Base-by-base conservation (phyloP, 371 early-diverging fungal species). In the Mortierella sp. region DNA sequence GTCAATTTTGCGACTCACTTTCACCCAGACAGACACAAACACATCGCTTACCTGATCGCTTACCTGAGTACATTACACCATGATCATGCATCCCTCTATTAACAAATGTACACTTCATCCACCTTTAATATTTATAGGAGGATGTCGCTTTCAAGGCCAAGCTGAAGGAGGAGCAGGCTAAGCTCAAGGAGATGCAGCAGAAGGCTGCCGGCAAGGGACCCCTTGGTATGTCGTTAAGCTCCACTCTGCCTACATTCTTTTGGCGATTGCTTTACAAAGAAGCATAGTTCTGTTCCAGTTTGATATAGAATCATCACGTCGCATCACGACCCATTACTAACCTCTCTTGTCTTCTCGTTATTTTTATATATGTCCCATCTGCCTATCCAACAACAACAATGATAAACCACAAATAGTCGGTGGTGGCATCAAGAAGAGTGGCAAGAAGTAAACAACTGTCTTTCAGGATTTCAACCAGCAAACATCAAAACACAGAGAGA, bases 61-160 rank as follows among this genome's bases (percentile, higher is more conserved):
- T 31, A 13, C 34, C 9, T 31, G 19, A n/a, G 14, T 26, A 26
- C 57, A 57, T 11, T 13, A 19, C 34, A 63, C 6, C 63, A 8
- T 63, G 16, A 50, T 1, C 2, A 50, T 16, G 50, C 16, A 50
- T 50, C 16, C 24, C 55, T 1, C 6, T n/a, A 68, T 42, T 68
- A 38, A 68, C 68, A 68, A 68, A 21, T 42, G 52, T 13, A 45
- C 38, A 11, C 19, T 13, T 70, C 19, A 28, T 75, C 42, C 16
- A 3, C 7, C 26, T n/a, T 58, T 52, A 74, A 24, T 54, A 19
- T 19, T 38, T 38, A 76, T 81, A 95, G 91, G 91, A 92, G 82
- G 95, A 97, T 83, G 54, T 94, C 70, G 95, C 95, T 74, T 95
- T 95, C 93, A 95, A 95, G 92, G 91, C 94, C 89, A 96, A 95